Conservation (phyloP, 257 asterid species). For the Scutellaria galericulata region DNA sequence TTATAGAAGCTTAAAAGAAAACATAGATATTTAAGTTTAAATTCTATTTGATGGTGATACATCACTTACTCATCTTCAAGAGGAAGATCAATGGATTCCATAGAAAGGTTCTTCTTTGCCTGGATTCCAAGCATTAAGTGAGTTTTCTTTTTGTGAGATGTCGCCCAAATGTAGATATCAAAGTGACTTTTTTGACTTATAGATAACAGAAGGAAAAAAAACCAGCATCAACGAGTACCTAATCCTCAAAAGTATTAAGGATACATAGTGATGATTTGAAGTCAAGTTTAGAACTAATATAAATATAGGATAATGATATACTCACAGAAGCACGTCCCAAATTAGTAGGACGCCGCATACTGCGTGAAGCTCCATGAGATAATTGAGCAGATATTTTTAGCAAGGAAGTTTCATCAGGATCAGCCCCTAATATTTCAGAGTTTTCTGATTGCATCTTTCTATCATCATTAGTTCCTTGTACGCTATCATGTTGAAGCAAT, state of each 20-base stretch:
- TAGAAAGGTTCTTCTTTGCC: constrained; percentile 90
- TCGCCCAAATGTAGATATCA: too few species aligned
- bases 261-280: not conserved
- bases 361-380: constrained; percentile 49
- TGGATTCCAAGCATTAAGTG: constrained; percentile 41
- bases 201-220: constrained; percentile 7
- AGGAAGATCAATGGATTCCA: constrained; percentile 76
- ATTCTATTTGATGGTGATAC: constrained; percentile 34
- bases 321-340: constrained; percentile 91
- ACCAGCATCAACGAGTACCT: constrained; percentile 2
- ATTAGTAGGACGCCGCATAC: constrained; percentile 51
- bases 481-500: constrained; percentile 41
- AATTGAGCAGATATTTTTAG: constrained; percentile 40
- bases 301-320: constrained; percentile 20
- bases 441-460: constrained; percentile 34
- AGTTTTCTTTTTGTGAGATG: not conserved
- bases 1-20: not conserved
- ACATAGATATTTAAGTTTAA: constrained; percentile 9
- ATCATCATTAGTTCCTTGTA: constrained; percentile 41
- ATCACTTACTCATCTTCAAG: constrained; percentile 84
- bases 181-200: not conserved
- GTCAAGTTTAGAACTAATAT: constrained; percentile 17
- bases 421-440: constrained; percentile 42
- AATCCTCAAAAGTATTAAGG: constrained; percentile 25
- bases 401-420: constrained; percentile 47